Evolutionary conservation across 257 asterid species (phyloP), one percentile per base, ranked within the genome.

Genomic region (Striga asiatica): DNA sequence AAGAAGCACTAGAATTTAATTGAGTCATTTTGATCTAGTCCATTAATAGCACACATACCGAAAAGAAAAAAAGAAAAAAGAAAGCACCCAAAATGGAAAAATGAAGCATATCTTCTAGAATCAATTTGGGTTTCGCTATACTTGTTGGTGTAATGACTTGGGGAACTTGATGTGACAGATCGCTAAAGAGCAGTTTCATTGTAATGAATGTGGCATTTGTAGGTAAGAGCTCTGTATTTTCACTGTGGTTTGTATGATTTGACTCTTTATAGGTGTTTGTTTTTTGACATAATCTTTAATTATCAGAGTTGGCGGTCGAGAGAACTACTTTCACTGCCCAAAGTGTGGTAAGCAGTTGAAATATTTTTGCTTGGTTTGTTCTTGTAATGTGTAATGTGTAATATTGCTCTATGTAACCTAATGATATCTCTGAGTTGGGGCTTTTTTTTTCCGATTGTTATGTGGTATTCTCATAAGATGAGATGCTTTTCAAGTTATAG

Each of bases 261-360:
- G 23, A 41, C 17, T n/a, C 8, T 13, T 53, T 41, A 16, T 11
- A 17, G n/a, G 38, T 21, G 6, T 32, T 46, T 61, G 35, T 21
- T 29, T n/a, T 65, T 32, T 60, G 61, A 56, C 56, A 35, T 51
- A 52, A 66, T 50, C 51, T 7, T 62, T 64, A 54, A 61, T 61
- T 35, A 71, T n/a, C 85, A 89, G 98, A 65, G 96, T 89, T 50
- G 96, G 94, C 20, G 96, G 97, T 6, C 83, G 82, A n/a, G 91
- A 78, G 13, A 83, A 86, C 23, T 89, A 67, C 74, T 89, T 85
- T 63, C 97, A 89, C 66, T 89, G 97, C 76, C 78, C 67, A 8
- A 89, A 76, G 80, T 89, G 97, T 51, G 96, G 97, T 89, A 76
- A 35, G 81, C 51, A 27, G 66, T 35, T 50, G 23, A 17, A 13